phyloP scores from a whole-genome alignment of 768 basidiomycete genomes.

The Xanthoconium purpureum region DNA sequence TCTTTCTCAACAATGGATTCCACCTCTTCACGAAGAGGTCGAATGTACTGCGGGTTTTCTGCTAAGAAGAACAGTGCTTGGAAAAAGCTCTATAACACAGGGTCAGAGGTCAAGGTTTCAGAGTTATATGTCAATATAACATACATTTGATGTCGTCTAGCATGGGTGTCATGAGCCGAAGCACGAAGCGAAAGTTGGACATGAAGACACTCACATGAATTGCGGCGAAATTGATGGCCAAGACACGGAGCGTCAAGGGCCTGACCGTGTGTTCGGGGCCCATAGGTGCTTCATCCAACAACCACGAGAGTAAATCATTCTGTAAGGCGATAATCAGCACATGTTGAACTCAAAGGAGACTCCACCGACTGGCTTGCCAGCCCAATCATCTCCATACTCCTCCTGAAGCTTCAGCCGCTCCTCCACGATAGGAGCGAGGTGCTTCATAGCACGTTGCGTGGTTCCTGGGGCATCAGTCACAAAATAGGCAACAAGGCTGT shows the following conservation, averaged over 20 bases:
- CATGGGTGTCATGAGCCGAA: not conserved
- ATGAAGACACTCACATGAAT: slow-evolving; percentile 12
- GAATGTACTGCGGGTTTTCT: slow-evolving; percentile 13
- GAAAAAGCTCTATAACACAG: slow-evolving; percentile 4
- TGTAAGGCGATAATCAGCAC: slow-evolving; percentile 3
- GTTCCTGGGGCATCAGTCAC: slow-evolving; percentile 3
- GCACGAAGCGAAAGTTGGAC: not conserved
- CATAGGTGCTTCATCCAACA: slow-evolving; percentile 24
- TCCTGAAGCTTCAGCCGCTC: not conserved
- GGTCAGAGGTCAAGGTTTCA: too few species aligned
- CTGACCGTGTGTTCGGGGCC: slow-evolving; percentile 9
- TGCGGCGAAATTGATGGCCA: slow-evolving; percentile 22
- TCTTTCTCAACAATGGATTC: slow-evolving; percentile 9
- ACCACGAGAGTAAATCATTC: slow-evolving; percentile 36
- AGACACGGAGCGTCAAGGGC: slow-evolving; percentile 21
- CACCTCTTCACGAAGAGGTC: slow-evolving; percentile 16
- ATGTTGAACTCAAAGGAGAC: not conserved
- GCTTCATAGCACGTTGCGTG: slow-evolving; percentile 5
- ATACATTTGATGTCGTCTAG: slow-evolving; percentile 14
- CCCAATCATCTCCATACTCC: not conserved
- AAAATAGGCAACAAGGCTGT: slow-evolving; percentile 1
- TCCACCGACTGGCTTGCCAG: not conserved
- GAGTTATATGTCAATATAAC: not conserved
- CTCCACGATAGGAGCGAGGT: slow-evolving; percentile 28
- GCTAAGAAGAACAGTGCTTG: slow-evolving; percentile 10